Evolutionary conservation across 2,329 filamentous ascomycete species (phyloP).

Genomic region (Fusarium sp.): DNA sequence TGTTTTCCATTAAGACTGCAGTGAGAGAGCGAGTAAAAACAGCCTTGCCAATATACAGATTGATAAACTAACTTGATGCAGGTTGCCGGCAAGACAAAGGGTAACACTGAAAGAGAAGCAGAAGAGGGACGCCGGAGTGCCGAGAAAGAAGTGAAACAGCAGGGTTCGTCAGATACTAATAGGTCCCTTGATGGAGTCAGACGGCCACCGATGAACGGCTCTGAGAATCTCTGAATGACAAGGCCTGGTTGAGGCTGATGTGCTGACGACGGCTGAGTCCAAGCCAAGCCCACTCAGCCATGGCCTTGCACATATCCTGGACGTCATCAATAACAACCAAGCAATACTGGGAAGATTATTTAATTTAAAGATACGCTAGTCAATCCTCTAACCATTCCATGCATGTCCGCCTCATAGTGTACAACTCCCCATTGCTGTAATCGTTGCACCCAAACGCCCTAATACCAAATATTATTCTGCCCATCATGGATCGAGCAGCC

Average conservation of each 20-base stretch:
- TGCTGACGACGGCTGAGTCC: background rate
- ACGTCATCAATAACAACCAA: background rate
- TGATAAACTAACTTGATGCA: background rate
- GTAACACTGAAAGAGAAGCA: background rate
- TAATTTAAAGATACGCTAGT: background rate
- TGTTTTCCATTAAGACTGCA: background rate
- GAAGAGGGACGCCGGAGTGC: slow-evolving; percentile 16
- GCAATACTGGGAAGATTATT: background rate
- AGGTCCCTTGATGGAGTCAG: background rate
- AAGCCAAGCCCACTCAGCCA: background rate
- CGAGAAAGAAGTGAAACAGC: background rate
- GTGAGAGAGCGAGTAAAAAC: background rate
- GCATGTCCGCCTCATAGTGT: background rate
- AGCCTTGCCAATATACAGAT: background rate
- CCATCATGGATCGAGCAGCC: slow-evolving; percentile 39
- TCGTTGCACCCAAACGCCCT: slow-evolving; percentile 4
- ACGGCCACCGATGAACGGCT: background rate
- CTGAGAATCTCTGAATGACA: background rate
- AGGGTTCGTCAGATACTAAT: background rate
- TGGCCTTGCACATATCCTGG: background rate
- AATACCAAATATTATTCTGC: background rate
- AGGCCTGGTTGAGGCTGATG: background rate
- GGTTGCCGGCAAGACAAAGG: slow-evolving; percentile 15
- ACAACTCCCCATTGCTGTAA: slow-evolving; percentile 19
- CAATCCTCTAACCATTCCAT: slow-evolving; percentile 1